Evolutionary conservation across 345 rosid species (phyloP), one percentile per base, ranked within the genome.

Genomic region (Arabidopsis arenosa): DNA sequence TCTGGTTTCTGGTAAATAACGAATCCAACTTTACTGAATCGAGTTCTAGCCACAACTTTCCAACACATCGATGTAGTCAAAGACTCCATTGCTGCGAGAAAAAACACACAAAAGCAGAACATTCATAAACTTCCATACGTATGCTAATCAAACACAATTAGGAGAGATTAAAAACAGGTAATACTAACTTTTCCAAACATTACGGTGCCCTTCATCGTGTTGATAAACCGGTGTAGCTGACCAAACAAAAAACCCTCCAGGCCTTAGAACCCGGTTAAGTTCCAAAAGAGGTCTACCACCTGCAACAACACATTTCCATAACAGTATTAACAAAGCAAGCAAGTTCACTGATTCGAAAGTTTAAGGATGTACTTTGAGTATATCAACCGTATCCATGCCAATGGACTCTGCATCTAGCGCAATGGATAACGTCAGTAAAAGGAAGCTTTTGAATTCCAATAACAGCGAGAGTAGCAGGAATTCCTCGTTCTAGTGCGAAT

Each of bases 321-420:
- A 53, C 14, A 26, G 48, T 48, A 58, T 21, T 21, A 21, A 21
- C 23, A 21, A 21, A 21, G 23, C 23, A 21, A 21, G 23, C 23
- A 21, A 21, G 23, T 21, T 21, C 23, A 21, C 23, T 21, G 23
- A 21, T 21, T 21, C 23, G 1, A 21, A 21, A 21, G 1, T n/a
- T 21, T 21, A 21, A 21, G 23, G 23, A 21, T 21, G 23, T 21
- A 21, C 1, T 21, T 21, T 21, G 23, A 21, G n/a, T n/a, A n/a
- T n/a, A n/a, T n/a, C 68, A 47, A 77, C 80, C 80, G 48, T 77
- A 77, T 77, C 80, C 80, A 0, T 77, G 80, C 97, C 97, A 94
- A 64, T 94, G 97, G 75, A 94, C 97, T 82, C 97, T 89, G 91
- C 98, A 94, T 74, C 97, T 77, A 3, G 97, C 98, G 73, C 98